Conservation (phyloP, 495 filamentous ascomycete genomes). For the Jackrogersella multiformis region DNA sequence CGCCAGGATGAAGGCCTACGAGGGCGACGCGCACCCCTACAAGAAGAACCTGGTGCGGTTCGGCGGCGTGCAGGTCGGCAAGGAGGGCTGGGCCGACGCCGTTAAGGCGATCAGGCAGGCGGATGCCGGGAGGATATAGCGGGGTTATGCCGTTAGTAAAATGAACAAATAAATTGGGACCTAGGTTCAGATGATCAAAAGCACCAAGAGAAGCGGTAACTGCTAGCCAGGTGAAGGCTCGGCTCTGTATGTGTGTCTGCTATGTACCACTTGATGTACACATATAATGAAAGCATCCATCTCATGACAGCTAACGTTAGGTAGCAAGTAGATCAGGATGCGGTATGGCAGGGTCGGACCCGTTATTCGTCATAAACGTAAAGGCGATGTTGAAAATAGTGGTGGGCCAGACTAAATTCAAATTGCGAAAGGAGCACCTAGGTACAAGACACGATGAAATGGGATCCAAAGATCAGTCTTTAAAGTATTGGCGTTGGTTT, state of each 20-base stretch:
- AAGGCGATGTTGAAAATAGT: too few relatives aligned
- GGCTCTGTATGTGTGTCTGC: conserved; percentile 34
- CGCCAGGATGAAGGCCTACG: conserved; percentile 93
- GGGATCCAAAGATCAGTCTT: neutral
- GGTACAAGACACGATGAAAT: neutral
- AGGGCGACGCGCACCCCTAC: conserved; percentile 89
- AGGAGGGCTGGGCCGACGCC: conserved; percentile 55
- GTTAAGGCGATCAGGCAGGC: conserved; percentile 53
- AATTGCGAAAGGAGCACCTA: too few relatives aligned
- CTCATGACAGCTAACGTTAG: conserved; percentile 23
- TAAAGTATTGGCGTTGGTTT: neutral
- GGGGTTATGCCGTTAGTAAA: neutral
- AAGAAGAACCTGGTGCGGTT: conserved; percentile 85
- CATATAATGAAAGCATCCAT: conserved; percentile 35
- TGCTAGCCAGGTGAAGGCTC: conserved; percentile 10
- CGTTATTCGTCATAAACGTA: too few relatives aligned
- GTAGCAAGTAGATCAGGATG: neutral
- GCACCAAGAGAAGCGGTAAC: conserved; percentile 4
- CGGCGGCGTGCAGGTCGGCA: conserved; percentile 63
- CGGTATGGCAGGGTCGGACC: neutral
- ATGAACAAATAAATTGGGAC: neutral
- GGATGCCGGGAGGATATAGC: conserved; percentile 54
- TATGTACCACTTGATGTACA: conserved; percentile 41
- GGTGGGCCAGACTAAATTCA: too few relatives aligned
- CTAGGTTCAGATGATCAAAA: neutral